Conservation (phyloP, 1,284 basidiomycete genomes). For the Serendipita sp. region DNA sequence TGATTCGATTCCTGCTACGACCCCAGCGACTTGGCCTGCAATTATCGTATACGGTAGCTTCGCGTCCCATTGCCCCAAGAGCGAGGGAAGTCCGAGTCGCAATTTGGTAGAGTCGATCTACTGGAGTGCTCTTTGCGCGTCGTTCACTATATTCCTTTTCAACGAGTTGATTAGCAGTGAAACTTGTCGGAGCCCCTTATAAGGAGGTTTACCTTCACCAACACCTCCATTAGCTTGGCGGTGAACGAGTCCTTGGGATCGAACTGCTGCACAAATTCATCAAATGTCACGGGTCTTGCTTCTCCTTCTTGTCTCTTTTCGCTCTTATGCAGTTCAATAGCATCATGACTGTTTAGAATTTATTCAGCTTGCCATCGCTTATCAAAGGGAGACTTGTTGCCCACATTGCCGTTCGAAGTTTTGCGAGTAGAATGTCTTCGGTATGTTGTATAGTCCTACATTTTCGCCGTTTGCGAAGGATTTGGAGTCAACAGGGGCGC, state of each 20-base stretch:
- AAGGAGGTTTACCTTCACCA: background rate
- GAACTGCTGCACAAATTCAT: background rate
- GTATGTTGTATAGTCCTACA: background rate
- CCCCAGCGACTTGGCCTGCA: background rate
- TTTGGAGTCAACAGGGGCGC: background rate
- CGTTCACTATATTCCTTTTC: background rate
- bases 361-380: too few species aligned
- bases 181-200: background rate
- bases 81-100: background rate
- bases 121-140: background rate
- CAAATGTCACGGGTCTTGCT: slow-evolving; percentile 1
- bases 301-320: background rate
- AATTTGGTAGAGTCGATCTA: background rate
- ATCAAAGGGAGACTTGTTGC: background rate
- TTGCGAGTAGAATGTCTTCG: background rate
- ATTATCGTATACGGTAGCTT: background rate
- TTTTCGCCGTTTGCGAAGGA: background rate
- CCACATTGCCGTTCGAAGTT: background rate
- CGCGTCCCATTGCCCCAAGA: background rate
- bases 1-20: background rate
- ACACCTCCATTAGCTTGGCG: slow-evolving; percentile 1
- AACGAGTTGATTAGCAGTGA: background rate
- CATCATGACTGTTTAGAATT: background rate
- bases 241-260: background rate
- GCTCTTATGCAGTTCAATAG: background rate